phyloP scores from a whole-genome alignment of 768 basidiomycete species.

The Lentinula detonsa region DNA sequence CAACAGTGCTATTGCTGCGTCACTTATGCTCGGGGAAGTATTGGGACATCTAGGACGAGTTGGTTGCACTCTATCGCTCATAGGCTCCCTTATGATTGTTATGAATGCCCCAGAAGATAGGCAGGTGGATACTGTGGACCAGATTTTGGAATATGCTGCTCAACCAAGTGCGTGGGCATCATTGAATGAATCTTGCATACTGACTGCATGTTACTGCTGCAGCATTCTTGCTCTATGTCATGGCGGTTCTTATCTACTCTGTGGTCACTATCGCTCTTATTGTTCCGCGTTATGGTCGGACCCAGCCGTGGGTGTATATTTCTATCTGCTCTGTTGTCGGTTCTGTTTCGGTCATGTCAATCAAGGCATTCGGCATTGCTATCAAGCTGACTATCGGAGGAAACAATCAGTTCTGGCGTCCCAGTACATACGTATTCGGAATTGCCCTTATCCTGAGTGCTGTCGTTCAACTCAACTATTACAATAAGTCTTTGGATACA shows the following conservation, averaged over 20 bases:
- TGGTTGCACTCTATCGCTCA: constrained; percentile 76
- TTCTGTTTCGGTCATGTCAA: constrained; percentile 94
- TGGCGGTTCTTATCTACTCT: constrained; percentile 78
- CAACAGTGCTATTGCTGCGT: constrained; percentile 84
- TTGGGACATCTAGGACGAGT: constrained; percentile 88
- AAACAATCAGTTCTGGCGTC: constrained; percentile 91
- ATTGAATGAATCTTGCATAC: not conserved
- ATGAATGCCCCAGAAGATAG: constrained; percentile 97
- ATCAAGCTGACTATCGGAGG: constrained; percentile 91
- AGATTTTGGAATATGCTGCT: constrained; percentile 86
- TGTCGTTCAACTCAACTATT: constrained; percentile 90
- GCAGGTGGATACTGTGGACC: constrained; percentile 86
- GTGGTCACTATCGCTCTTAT: constrained; percentile 83
- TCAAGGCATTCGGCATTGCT: constrained; percentile 97
- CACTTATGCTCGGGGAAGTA: constrained; percentile 87
- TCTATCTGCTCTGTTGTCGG: constrained; percentile 96
- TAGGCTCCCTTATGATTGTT: constrained; percentile 92
- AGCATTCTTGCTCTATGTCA: constrained; percentile 78
- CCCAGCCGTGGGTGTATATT: constrained; percentile 87
- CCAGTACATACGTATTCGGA: constrained; percentile 95
- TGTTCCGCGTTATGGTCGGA: constrained; percentile 79
- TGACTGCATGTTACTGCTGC: constrained; percentile 29
- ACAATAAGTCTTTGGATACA: constrained; percentile 95
- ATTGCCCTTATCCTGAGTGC: constrained; percentile 79
- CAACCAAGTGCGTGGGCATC: constrained; percentile 63